Conservation (phyloP, 345 rosid species). For the Bruguiera parviflora region DNA sequence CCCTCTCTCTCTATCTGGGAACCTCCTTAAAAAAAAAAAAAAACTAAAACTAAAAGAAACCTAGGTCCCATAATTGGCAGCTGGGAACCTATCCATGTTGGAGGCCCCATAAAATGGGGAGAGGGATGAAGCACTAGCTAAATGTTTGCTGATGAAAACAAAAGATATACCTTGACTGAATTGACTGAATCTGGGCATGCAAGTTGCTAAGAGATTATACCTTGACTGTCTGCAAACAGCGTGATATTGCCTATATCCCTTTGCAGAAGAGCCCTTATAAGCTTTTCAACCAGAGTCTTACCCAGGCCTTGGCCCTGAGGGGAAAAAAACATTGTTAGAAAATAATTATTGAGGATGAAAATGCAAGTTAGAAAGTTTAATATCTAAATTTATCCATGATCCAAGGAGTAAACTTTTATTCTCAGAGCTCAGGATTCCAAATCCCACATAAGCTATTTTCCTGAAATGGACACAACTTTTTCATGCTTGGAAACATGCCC, state of each 20-base stretch:
- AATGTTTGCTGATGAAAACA: not conserved
- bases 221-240: constrained; percentile 97
- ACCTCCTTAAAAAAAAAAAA: not conserved
- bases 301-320: constrained; percentile 94
- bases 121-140: not conserved
- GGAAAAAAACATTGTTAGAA: constrained; percentile 14
- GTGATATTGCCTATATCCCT: constrained; percentile 92
- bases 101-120: not conserved
- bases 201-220: constrained; percentile 32
- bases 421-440: not conserved
- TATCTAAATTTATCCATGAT: not conserved
- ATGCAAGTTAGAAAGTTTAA: not conserved
- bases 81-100: not conserved
- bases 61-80: not conserved
- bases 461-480: not conserved
- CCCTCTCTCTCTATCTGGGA: too few relatives aligned
- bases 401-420: not conserved
- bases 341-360: not conserved
- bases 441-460: not conserved
- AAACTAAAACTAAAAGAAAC: not conserved
- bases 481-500: not conserved
- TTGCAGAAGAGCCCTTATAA: constrained; percentile 79
- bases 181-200: not conserved
- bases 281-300: constrained; percentile 83
- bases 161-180: not conserved